Conservation (phyloP, 2,329 filamentous ascomycete species). For the Coleophoma cylindrospora region DNA sequence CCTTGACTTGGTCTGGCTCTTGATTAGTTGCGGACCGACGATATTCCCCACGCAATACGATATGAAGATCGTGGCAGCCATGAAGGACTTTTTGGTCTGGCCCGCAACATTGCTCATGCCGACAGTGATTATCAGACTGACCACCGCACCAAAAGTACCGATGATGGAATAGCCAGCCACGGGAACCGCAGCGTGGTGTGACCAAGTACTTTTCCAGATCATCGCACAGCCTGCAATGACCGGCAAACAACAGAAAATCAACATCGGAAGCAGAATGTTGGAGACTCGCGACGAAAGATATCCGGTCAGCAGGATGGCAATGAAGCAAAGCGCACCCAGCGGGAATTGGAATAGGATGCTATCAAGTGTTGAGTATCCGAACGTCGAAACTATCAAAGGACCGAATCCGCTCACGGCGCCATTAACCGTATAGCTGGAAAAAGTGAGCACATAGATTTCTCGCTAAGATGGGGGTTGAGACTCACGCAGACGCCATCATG, state of each 20-base stretch:
- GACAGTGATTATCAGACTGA: slow-evolving; percentile 53
- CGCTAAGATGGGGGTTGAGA: slow-evolving; percentile 2
- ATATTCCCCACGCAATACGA: slow-evolving; percentile 76
- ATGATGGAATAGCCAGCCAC: slow-evolving; percentile 69
- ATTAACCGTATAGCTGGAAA: slow-evolving; percentile 57
- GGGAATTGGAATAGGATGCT: slow-evolving; percentile 73
- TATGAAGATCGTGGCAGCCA: slow-evolving; percentile 69
- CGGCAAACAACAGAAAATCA: slow-evolving; percentile 63
- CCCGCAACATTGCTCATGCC: slow-evolving; percentile 68
- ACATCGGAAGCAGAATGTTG: slow-evolving; percentile 61
- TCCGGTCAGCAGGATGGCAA: slow-evolving; percentile 62
- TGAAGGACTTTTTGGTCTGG: slow-evolving; percentile 73
- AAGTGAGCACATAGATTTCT: neutral
- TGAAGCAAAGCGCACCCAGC: slow-evolving; percentile 61
- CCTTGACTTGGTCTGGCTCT: slow-evolving; percentile 54
- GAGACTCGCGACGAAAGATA: slow-evolving; percentile 54
- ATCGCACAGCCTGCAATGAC: slow-evolving; percentile 70
- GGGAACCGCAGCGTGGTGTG: slow-evolving; percentile 57
- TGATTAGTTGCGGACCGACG: slow-evolving; percentile 67
- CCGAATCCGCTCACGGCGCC: slow-evolving; percentile 68
- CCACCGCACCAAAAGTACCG: slow-evolving; percentile 68
- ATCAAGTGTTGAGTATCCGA: slow-evolving; percentile 58
- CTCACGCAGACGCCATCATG: slow-evolving; percentile 62
- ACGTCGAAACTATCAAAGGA: slow-evolving; percentile 66
- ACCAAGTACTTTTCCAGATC: slow-evolving; percentile 68